Base-by-base conservation (phyloP, 176 grass and related monocot genomes). In the Cenchrus americanus region DNA sequence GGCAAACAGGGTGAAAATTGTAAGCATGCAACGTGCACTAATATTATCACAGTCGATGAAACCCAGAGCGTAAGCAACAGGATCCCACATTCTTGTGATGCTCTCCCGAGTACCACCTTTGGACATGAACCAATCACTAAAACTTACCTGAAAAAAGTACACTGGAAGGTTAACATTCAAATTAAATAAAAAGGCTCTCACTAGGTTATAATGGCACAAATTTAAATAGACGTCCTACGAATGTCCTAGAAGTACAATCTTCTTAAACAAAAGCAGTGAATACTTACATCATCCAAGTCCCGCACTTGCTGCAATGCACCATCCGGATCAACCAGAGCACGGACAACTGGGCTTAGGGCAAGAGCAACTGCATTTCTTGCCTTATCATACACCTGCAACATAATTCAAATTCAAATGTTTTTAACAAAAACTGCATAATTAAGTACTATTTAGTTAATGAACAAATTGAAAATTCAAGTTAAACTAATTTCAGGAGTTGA, bases 31-130 rank as follows among this genome's bases (percentile, higher is more conserved):
- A 63, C 96, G 88, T 26, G 96, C 96, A 93, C 96, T 98, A 63
- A 98, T 98, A 89, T 98, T 98, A 84, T 98, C 96, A 82, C 96
- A 98, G 84, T 98, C 93, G 65, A 98, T 98, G 83, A 98, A 98
- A 81, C 96, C 96, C 75, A 98, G 79, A 82, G 96, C 96, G 53
- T 95, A 98, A 77, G 96, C 96, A 93, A 98, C 96, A 60, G 96
- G 96, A 91, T 98, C 96, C 96, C 96, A 98, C 91, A 98, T 88
- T 87, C 91, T 93, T 49, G 66, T 82, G 43, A 98, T 98, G 83
- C 96, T 98, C 71, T 71, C 80, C 19, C 96, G 89, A 76, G 87
- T 92, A 83, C 96, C 96, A 52, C 96, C 96, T 95, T 90, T 98
- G n/a, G 93, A 95, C 77, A 98, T 82, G 83, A 98, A 98, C 96